Evolutionary conservation across 345 rosid genomes (phyloP), one percentile per base, ranked within the genome.

Genomic region (Capsella bursapastoris): DNA sequence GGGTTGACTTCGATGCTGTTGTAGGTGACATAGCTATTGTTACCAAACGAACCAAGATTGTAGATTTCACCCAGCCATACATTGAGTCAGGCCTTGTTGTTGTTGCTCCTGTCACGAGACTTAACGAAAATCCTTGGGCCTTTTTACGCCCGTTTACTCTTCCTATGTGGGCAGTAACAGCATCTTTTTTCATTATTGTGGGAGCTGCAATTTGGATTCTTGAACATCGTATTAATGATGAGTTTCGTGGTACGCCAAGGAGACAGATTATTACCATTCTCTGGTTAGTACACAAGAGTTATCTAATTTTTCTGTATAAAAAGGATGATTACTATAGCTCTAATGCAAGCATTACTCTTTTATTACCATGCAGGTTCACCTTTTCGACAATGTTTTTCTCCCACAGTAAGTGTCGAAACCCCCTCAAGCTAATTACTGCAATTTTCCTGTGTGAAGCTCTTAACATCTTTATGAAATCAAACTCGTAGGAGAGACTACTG

Each of bases 201-300:
- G 98, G 97, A 83, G 79, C 82, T 49, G 92, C 88, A 48, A 87
- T 93, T 43, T 91, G 97, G 96, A 83, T 91, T 77, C 97, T 93
- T 68, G 98, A 93, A 76, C 98, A 93, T 80, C 80, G 92, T 77
- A 79, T 73, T 22, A 93, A 93, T 65, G 90, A 93, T 53, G 97
- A 93, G 55, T 93, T 93, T 64, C 87, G 94, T 10, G 98, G 97
- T 16, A 80, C 96, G 2, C 97, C 98, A 16, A 85, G 66, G 86
- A 82, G 84, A 78, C 98, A 93, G 81, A 5, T 89, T 35, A 70
- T 86, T 66, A 93, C 97, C 32, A 71, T 86, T 71, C 77, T 93
- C 18, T 90, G 97, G 97, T 90, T 62, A 83, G 95, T 78, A 60
- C 25, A 37, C 61, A 40, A 32, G 59, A 57, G 44, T 45, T 62